Evolutionary conservation across 129 eudicot species (phyloP).

Genomic region (Saposhnikovia divaricata): DNA sequence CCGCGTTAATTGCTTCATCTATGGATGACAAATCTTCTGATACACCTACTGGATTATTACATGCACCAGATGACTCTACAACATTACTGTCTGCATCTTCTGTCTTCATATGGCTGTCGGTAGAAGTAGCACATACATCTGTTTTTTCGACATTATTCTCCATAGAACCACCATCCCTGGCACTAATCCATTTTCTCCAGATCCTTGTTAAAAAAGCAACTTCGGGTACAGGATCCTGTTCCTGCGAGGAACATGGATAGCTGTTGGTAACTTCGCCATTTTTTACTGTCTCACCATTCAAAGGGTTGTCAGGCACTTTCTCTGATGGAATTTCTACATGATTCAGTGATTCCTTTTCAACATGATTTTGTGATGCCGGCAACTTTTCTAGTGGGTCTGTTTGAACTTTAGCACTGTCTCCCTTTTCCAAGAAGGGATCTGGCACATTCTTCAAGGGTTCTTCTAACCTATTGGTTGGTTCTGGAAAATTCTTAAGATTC

Average conservation of each 20-base stretch:
- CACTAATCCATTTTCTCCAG: slow-evolving; percentile 45
- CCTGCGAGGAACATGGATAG: slow-evolving; percentile 17
- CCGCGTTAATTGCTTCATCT: slow-evolving; percentile 21
- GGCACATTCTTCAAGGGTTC: slow-evolving; percentile 11
- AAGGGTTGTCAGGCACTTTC: slow-evolving; percentile 19
- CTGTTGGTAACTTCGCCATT: slow-evolving; percentile 13
- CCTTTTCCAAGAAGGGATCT: slow-evolving; percentile 21
- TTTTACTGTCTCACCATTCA: slow-evolving; percentile 21
- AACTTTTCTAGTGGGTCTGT: slow-evolving; percentile 26
- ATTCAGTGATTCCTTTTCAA: slow-evolving; percentile 34
- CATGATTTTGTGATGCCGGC: slow-evolving; percentile 45
- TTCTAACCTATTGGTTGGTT: slow-evolving; percentile 15
- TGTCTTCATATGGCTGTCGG: slow-evolving; percentile 12
- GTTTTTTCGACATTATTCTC: neutral
- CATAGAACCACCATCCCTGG: slow-evolving; percentile 21
- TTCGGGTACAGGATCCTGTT: slow-evolving; percentile 13
- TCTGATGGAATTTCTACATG: slow-evolving; percentile 7
- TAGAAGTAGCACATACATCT: slow-evolving; percentile 13
- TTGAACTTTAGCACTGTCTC: slow-evolving; percentile 19
- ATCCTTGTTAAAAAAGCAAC: slow-evolving; percentile 34
- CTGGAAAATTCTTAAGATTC: slow-evolving; percentile 19
- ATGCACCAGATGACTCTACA: slow-evolving; percentile 17
- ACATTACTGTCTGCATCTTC: slow-evolving; percentile 15
- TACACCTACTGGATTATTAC: slow-evolving; percentile 15
- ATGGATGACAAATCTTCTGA: slow-evolving; percentile 25